Evolutionary conservation across 257 asterid genomes (phyloP).

Genomic region (Datura wrightii): DNA sequence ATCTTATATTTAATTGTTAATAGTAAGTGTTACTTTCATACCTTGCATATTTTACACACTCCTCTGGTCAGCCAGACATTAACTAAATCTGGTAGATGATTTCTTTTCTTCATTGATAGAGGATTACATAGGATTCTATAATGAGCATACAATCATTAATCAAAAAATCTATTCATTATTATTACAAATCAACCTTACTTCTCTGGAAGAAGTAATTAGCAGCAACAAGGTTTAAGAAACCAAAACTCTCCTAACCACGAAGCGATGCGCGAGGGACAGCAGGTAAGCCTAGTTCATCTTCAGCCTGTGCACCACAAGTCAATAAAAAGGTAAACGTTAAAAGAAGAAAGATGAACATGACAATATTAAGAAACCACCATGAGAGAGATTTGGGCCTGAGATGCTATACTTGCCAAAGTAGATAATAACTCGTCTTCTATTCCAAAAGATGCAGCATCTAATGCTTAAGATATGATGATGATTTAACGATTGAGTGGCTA

Average conservation of each 20-base stretch:
- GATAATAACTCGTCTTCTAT: not conserved
- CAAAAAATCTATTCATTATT: not conserved
- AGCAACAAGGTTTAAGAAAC: not conserved
- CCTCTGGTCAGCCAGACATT: too few relatives aligned
- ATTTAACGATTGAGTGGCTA: not conserved
- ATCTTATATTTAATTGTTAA: too few relatives aligned
- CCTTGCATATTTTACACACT: too few relatives aligned
- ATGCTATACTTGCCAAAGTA: not conserved
- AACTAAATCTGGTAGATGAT: not conserved
- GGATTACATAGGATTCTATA: not conserved
- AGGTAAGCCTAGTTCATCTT: slow-evolving; percentile 89
- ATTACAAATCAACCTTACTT: not conserved
- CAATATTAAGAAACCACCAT: not conserved
- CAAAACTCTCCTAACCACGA: slow-evolving; percentile 60
- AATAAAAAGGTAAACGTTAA: not conserved
- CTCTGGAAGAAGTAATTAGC: slow-evolving; percentile 9
- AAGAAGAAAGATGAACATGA: not conserved
- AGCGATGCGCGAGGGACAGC: slow-evolving; percentile 90
- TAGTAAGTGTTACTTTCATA: too few relatives aligned
- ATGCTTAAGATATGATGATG: slow-evolving; percentile 5
- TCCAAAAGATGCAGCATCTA: not conserved
- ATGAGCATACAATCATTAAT: slow-evolving; percentile 12
- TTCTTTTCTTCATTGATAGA: not conserved
- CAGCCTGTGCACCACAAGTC: slow-evolving; percentile 61
- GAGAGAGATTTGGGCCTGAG: not conserved